A percentile compares a stretch with the other conserved stretches of the same genome.
These are phyloP conservation scores for Aspergillus fructus DNA, from an alignment of 2,329 filamentous ascomycete genomes.

Conservation along the genomic window DNA sequence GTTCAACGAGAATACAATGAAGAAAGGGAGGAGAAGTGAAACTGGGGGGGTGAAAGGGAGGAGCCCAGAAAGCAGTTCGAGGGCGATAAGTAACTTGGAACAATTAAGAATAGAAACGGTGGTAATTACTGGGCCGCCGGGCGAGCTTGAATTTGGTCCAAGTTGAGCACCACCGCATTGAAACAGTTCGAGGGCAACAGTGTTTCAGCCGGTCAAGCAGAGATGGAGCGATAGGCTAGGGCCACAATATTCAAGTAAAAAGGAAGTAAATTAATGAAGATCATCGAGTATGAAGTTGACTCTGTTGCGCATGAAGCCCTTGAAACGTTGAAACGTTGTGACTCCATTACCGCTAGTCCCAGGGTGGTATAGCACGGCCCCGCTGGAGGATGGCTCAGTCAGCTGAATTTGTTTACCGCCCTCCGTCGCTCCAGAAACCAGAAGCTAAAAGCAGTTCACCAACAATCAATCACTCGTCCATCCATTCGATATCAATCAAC, in stretches of 20 bases:
- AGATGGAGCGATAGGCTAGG: neutral
- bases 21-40: conserved; percentile 11
- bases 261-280: neutral
- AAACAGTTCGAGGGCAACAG: neutral
- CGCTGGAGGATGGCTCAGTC: conserved; percentile 25
- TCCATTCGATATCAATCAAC: neutral
- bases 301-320: neutral
- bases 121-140: conserved; percentile 7
- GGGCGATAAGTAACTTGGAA: neutral
- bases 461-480: neutral
- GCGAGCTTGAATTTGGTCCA: neutral
- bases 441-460: neutral
- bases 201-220: neutral
- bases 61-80: conserved; percentile 7
- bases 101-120: conserved; percentile 7
- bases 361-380: conserved; percentile 11
- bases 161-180: neutral
- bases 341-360: conserved; percentile 18
- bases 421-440: conserved; percentile 33
- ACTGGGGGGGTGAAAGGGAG: conserved; percentile 7
- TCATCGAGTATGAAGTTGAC: neutral
- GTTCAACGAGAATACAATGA: conserved; percentile 18
- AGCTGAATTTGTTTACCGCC: conserved; percentile 35
- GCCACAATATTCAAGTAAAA: neutral
- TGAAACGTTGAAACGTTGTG: conserved; percentile 11